Evolutionary conservation across 192 early-diverging fungal genomes (phyloP).

Genomic region (Coemansia aciculifera): DNA sequence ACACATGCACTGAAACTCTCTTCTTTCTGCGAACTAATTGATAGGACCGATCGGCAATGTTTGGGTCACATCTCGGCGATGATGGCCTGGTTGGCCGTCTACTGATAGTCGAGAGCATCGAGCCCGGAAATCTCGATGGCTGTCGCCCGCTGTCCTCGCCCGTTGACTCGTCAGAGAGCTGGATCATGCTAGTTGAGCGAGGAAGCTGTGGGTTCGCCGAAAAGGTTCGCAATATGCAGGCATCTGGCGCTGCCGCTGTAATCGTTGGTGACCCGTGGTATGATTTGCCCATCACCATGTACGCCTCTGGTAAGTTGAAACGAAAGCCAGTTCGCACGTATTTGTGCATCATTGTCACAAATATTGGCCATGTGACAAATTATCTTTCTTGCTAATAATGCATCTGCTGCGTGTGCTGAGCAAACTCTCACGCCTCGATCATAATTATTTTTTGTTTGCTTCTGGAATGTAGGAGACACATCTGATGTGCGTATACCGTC

Average conservation of each 20-base stretch:
- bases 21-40: background rate
- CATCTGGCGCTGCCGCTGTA: slow-evolving; percentile 77
- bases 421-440: background rate
- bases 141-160: slow-evolving; percentile 57
- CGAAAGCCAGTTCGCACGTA: slow-evolving; percentile 50
- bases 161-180: slow-evolving; percentile 53
- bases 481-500: slow-evolving; percentile 85
- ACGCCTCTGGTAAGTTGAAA: slow-evolving; percentile 37
- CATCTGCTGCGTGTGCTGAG: background rate
- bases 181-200: slow-evolving; percentile 86
- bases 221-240: slow-evolving; percentile 91
- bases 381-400: background rate
- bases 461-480: slow-evolving; percentile 67
- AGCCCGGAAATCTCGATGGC: slow-evolving; percentile 60
- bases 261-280: slow-evolving; percentile 81
- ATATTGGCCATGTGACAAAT: slow-evolving; percentile 6
- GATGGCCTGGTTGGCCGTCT: slow-evolving; percentile 71
- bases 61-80: slow-evolving; percentile 76
- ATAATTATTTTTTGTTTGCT: background rate
- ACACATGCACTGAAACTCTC: background rate
- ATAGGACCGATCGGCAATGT: slow-evolving; percentile 78
- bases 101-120: slow-evolving; percentile 58
- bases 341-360: background rate
- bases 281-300: slow-evolving; percentile 87
- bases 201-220: slow-evolving; percentile 87